Evolutionary conservation across 352 stramenopile species (phyloP).

Genomic region (Detonula confervacea): DNA sequence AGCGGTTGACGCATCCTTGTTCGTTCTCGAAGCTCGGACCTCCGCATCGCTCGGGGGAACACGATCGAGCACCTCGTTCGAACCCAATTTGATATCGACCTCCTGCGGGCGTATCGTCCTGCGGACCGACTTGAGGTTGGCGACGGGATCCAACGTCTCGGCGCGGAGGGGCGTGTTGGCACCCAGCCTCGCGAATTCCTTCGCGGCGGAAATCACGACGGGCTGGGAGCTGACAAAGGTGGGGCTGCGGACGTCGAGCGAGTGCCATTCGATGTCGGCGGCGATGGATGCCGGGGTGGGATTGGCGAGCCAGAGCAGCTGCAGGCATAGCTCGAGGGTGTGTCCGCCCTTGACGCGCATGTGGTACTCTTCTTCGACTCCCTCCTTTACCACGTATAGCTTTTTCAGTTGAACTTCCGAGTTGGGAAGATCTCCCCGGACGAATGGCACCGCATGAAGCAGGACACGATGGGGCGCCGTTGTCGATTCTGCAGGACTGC

Average conservation of each 20-base stretch:
- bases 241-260: conserved; percentile 12
- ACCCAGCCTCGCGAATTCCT: conserved; percentile 39
- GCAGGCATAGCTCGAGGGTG: conserved; percentile 44
- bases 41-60: conserved; percentile 8
- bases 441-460: conserved; percentile 45
- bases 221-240: conserved; percentile 37
- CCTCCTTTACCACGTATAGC: conserved; percentile 31
- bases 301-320: conserved; percentile 44
- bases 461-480: conserved; percentile 18
- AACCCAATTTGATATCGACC: too few relatives aligned
- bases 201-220: conserved; percentile 24
- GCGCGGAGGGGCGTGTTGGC: conserved; percentile 29
- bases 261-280: conserved; percentile 41
- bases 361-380: conserved; percentile 33
- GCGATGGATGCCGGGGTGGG: conserved; percentile 21
- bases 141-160: conserved; percentile 37
- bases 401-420: conserved; percentile 37
- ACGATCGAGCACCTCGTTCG: conserved; percentile 22
- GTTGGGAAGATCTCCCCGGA: conserved; percentile 42
- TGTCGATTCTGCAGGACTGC: neutral
- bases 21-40: neutral
- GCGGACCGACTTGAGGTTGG: conserved; percentile 29
- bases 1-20: too few relatives aligned
- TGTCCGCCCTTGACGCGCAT: conserved; percentile 37
- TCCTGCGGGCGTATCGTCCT: conserved; percentile 33